Evolutionary conservation across 768 basidiomycete species (phyloP), one percentile per base, ranked within the genome.

Genomic region (Boletus huronensis): DNA sequence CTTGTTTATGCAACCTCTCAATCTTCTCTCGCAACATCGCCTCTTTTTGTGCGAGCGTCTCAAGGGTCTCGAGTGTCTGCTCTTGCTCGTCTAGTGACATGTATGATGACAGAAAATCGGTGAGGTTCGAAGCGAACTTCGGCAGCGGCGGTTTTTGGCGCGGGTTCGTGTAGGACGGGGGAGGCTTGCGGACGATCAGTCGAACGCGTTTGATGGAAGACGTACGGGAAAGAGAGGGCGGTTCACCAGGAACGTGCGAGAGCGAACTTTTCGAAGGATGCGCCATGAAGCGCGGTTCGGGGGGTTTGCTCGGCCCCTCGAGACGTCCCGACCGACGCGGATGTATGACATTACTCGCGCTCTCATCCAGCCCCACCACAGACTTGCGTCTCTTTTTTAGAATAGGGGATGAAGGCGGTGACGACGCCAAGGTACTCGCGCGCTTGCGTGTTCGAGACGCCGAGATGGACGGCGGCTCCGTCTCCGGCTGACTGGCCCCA

Each of bases 151-250:
- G 87, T 11, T 75, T 75, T 64, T 97, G 93, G 13, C 65, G 66
- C 0, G 88, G 92, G 67, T 86, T 80, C 13, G 90, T 82, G 40
- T 83, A 73, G 2, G 73, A 64, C 3, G 82, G 82, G 1, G 79
- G 77, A 7, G 88, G 89, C 13, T 74, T 74, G 36, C 85, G 80
- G 14, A 92, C 85, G 44, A 89, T 78, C 53, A 88, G 75, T 6
- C 69, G 82, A 45, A 90, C 76, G 49, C 89, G 82, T 65, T 80
- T 84, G 53, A 90, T 77, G 29, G 64, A 65, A 0, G 66, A 55
- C 21, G 57, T 57, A 26, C 57, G 61, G 3, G 64, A 50, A 9
- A 64, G n/a, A 4, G 49, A 51, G 1, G 52, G 55, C 0, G 38
- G 28, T 21, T 54, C 50, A 19, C 32, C 45, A 1, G n/a, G 45